Conservation (phyloP, 306 rosid species). For the Vigna trinervia region DNA sequence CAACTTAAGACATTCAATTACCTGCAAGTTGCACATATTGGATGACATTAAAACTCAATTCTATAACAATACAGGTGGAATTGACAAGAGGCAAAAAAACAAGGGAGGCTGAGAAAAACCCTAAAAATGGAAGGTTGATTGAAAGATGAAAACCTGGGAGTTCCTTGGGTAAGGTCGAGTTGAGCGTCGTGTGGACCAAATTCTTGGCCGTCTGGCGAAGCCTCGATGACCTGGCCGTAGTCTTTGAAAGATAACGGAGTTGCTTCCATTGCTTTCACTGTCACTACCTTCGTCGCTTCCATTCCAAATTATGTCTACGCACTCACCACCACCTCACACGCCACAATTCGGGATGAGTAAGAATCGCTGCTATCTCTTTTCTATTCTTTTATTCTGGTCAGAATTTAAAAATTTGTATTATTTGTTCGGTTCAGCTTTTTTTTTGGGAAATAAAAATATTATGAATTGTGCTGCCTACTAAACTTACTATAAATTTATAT, state of each 20-base stretch:
- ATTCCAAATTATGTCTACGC: constrained; percentile 27
- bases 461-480: too few species aligned
- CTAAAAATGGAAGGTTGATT: not conserved
- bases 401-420: too few species aligned
- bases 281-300: constrained; percentile 40
- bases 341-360: not conserved
- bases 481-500: too few species aligned
- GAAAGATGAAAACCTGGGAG: constrained; percentile 65
- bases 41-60: too few species aligned
- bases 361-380: too few species aligned
- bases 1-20: not conserved
- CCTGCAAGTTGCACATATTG: too few species aligned
- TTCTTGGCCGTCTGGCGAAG: constrained; percentile 58
- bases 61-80: not conserved
- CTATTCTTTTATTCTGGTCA: too few species aligned
- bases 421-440: too few species aligned
- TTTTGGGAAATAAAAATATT: too few species aligned
- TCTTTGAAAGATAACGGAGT: constrained; percentile 63
- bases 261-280: constrained; percentile 68
- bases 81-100: not conserved
- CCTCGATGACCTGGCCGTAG: constrained; percentile 76
- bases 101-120: not conserved
- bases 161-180: constrained; percentile 74
- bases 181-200: constrained; percentile 84
- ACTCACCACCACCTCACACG: not conserved